Evolutionary conservation across 768 basidiomycete species (phyloP), one percentile per base, ranked within the genome.

Genomic region (Lactarius psammicola): DNA sequence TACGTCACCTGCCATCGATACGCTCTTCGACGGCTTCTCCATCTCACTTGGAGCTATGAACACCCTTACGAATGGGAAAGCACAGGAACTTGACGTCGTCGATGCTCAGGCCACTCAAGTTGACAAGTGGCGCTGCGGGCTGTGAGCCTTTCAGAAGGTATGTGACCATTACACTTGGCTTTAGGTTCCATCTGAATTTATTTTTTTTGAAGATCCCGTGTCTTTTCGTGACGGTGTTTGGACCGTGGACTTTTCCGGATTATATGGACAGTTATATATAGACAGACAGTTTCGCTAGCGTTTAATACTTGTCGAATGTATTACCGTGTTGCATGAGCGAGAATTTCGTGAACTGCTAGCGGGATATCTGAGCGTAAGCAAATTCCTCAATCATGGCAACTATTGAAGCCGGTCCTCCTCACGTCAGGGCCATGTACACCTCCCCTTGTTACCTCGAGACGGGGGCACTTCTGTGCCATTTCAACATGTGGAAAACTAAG

Each of bases 1-100:
- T 2, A 18, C 20, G 58, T 73, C 11, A 63, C 74, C 61, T n/a
- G 78, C 76, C 8, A 71, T 78, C 13, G 78, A 78, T 49, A 56
- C 59, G 18, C 66, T 70, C 17, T 31, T 2, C 3, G 67, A 66
- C 0, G 80, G 78, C 8, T 85, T 85, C 69, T 83, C 82, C 63
- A 73, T 87, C 34, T 80, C 84, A 0, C 70, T 80, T 68, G 75
- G 70, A 23, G 84, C 85, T 28, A 82, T 87, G 84, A 80, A 87
- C 65, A 69, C 68, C 18, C 72, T 87, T 66, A 87, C 86, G 17
- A 40, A 56, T 40, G 57, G 62, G 23, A 18, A 63, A 30, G 66
- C 66, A 28, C 31, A 28, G 51, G 11, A 18, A 10, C n/a, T 64
- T 13, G 62, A 46, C 36, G 34, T 6, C 18, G 30, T 67, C 31